Evolutionary conservation across 1,284 basidiomycete species (phyloP).

Genomic region (Cryptococcus maquisensis): DNA sequence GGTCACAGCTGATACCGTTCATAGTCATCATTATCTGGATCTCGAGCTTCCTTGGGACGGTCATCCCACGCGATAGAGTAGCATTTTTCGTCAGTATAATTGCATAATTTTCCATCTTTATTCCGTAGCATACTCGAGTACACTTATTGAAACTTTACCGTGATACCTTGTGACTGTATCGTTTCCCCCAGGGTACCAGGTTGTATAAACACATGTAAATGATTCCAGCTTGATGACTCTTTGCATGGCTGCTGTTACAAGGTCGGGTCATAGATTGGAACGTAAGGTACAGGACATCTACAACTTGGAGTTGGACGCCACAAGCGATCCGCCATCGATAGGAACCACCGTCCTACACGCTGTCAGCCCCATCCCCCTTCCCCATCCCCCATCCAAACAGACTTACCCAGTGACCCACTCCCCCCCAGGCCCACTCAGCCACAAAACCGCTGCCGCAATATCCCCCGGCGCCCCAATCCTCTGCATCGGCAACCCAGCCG

Average conservation of each 20-base stretch:
- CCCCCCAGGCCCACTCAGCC: constrained; percentile 59
- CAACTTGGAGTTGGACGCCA: constrained; percentile 31
- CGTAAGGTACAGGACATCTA: constrained; percentile 4
- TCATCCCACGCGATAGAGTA: neutral
- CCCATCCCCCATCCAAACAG: neutral
- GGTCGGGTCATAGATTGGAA: too few relatives aligned
- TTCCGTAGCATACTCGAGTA: neutral
- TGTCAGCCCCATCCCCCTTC: neutral
- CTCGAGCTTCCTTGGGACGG: neutral
- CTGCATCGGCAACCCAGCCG: constrained; percentile 53
- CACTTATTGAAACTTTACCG: too few relatives aligned
- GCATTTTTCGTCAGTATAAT: neutral
- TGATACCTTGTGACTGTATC: too few relatives aligned
- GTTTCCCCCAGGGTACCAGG: too few relatives aligned
- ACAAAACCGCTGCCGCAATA: constrained; percentile 60
- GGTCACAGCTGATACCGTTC: neutral
- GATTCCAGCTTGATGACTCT: too few relatives aligned
- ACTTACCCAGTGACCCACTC: constrained; percentile 57
- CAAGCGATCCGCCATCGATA: constrained; percentile 58
- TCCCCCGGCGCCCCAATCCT: constrained; percentile 63
- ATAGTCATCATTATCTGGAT: neutral
- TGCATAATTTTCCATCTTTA: constrained; percentile 1
- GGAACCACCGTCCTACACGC: constrained; percentile 55
- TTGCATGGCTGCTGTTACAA: too few relatives aligned
- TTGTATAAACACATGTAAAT: too few relatives aligned